Percentiles rank a stretch among this genome's conserved stretches.
These are phyloP conservation scores for Eucalyptus paniculata DNA, from an alignment of 345 rosid species.

Conservation along the genomic window DNA sequence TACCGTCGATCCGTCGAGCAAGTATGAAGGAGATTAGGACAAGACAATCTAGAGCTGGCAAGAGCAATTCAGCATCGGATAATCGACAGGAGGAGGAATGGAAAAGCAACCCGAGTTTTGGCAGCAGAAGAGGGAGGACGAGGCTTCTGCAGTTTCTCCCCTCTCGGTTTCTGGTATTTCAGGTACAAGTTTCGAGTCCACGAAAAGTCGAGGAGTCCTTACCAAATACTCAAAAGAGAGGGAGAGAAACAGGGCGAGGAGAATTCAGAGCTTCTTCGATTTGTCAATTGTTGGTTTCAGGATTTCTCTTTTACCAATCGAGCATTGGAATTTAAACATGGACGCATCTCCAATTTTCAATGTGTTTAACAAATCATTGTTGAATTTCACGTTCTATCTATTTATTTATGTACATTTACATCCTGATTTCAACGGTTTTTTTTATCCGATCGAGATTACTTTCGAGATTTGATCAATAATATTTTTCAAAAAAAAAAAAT, in stretches of 20 bases:
- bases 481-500: not conserved
- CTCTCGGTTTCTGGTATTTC: not conserved
- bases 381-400: rapidly evolving
- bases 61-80: not conserved
- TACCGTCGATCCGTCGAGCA: not conserved
- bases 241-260: not conserved
- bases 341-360: not conserved
- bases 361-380: not conserved
- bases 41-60: not conserved
- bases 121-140: not conserved
- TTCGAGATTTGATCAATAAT: rapidly evolving
- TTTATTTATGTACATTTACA: not conserved
- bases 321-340: not conserved
- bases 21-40: not conserved
- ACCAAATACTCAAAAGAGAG: not conserved
- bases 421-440: rapidly evolving
- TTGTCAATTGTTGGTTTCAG: not conserved
- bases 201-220: not conserved
- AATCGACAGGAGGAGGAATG: not conserved
- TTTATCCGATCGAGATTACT: not conserved
- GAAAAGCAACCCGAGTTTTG: not conserved
- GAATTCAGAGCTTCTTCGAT: not conserved
- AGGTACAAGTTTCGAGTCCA: not conserved
- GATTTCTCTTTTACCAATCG: not conserved
- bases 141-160: not conserved